Evolutionary conservation across 805 yeast species (phyloP).

Genomic region (Saccharomycopsis selenospora): DNA sequence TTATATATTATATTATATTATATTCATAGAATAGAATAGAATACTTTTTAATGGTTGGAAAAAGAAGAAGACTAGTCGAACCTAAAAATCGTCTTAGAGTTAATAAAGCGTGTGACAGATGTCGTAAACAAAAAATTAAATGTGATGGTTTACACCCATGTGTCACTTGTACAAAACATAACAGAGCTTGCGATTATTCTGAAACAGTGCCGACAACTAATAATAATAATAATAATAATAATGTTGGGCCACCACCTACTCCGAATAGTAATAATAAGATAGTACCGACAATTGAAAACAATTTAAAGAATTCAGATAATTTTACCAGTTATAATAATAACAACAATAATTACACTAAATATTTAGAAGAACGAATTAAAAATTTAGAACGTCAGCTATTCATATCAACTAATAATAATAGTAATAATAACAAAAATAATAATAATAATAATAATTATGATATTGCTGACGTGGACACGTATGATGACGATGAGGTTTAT

Average conservation of each 20-base stretch:
- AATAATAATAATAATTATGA: too few relatives aligned
- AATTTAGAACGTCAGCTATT: constrained; percentile 24
- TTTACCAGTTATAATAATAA: too few relatives aligned
- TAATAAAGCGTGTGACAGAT: constrained; percentile 38
- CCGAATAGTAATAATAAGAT: too few relatives aligned
- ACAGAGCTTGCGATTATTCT: constrained; percentile 29
- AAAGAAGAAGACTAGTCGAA: constrained; percentile 6
- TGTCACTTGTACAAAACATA: constrained; percentile 33
- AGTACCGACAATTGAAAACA: too few relatives aligned
- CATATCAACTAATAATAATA: not conserved
- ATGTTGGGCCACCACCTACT: too few relatives aligned
- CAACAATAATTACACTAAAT: constrained; percentile 25
- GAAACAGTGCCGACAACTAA: not conserved
- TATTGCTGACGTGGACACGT: too few relatives aligned
- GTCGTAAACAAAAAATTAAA: constrained; percentile 38
- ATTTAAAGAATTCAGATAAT: too few relatives aligned
- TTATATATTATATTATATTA: too few relatives aligned
- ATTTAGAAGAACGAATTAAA: constrained; percentile 34
- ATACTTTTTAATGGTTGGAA: too few relatives aligned
- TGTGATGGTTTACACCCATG: constrained; percentile 39
- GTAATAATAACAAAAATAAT: too few relatives aligned
- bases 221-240: too few relatives aligned
- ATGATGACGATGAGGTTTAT: constrained; percentile 4
- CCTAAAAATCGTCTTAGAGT: constrained; percentile 30
- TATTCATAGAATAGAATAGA: too few relatives aligned